Evolutionary conservation across 116 monocot genomes (phyloP).

Genomic region (Trichopus zeylanicus): DNA sequence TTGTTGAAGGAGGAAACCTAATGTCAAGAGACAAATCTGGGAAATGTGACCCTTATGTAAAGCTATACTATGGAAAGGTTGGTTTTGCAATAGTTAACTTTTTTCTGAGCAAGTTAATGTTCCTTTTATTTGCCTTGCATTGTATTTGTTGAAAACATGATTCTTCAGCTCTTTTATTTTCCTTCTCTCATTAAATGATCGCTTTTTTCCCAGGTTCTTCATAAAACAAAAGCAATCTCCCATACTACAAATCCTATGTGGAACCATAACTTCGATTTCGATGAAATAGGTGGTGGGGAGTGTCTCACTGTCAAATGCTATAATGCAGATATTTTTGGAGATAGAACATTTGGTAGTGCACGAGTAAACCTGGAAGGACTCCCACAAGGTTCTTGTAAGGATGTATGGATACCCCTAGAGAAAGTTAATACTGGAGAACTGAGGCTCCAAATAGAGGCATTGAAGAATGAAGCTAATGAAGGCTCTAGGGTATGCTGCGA

Average conservation of each 20-base stretch:
- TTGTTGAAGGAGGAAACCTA: conserved; percentile 59
- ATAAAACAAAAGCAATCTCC: conserved; percentile 61
- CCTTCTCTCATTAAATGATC: background rate
- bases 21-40: conserved; percentile 58
- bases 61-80: conserved; percentile 93
- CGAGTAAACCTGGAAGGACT: conserved; percentile 71
- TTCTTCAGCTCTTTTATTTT: no score
- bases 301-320: conserved; percentile 87
- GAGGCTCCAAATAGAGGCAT: conserved; percentile 61
- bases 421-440: conserved; percentile 78
- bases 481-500: conserved; percentile 26
- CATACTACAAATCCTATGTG: conserved; percentile 53
- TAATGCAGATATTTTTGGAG: conserved; percentile 64
- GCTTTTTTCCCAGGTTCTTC: conserved; percentile 33
- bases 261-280: conserved; percentile 76
- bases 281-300: conserved; percentile 77
- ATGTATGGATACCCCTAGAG: conserved; percentile 89
- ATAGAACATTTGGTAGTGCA: conserved; percentile 78
- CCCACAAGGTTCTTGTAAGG: conserved; percentile 51
- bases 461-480: conserved; percentile 41
- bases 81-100: background rate
- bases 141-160: no score
- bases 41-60: conserved; percentile 81
- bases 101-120: no score
- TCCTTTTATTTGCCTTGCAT: no score